These are phyloP conservation scores for Botryotinia globosa DNA, from an alignment of 2,329 filamentous ascomycete species.

Conservation along the genomic window DNA sequence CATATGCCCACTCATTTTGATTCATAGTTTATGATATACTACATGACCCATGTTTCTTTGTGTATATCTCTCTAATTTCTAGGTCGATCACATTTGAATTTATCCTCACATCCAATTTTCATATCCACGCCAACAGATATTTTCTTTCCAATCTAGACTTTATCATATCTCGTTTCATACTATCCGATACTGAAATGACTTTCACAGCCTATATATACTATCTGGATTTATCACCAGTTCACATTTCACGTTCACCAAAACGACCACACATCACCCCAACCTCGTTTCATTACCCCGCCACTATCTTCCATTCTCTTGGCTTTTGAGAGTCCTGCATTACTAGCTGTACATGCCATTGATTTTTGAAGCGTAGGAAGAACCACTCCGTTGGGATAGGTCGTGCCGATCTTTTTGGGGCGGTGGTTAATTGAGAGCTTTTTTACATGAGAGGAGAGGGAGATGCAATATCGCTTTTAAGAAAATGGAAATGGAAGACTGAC, in stretches of 20 bases:
- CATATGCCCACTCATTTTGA: too few relatives aligned
- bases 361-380: neutral
- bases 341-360: slow-evolving; percentile 15
- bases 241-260: neutral
- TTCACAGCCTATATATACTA: neutral
- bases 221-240: neutral
- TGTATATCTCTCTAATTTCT: too few relatives aligned
- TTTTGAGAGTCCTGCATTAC: neutral
- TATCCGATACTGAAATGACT: neutral
- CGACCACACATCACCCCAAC: slow-evolving; percentile 22
- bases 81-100: too few relatives aligned
- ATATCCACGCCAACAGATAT: too few relatives aligned
- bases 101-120: too few relatives aligned
- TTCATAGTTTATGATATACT: too few relatives aligned
- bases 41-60: too few relatives aligned
- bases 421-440: neutral
- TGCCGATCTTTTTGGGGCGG: neutral
- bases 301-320: neutral
- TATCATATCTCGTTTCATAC: too few relatives aligned
- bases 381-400: neutral
- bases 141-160: too few relatives aligned
- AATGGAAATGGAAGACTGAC: neutral
- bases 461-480: neutral
- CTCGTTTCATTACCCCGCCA: neutral
- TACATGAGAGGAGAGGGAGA: neutral